A percentile compares a stretch with the other conserved stretches of the same genome.
These are phyloP conservation scores for Aureobasidium subglaciale DNA, from an alignment of 2,329 filamentous ascomycete genomes.

Conservation along the genomic window DNA sequence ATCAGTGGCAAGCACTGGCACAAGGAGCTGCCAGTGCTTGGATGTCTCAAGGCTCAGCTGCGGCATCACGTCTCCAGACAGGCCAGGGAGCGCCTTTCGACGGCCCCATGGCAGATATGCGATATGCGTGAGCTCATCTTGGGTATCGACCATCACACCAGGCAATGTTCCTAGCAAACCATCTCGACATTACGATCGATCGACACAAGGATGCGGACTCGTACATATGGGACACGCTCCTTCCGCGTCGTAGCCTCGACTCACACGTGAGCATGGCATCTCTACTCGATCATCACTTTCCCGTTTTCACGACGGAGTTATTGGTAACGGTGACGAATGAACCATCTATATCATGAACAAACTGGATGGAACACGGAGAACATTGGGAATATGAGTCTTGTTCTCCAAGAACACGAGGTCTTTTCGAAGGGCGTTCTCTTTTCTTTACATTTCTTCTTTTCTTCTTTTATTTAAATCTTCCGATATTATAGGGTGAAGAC, in stretches of 20 bases:
- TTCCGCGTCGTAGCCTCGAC: neutral
- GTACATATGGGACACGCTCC: neutral
- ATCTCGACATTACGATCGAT: neutral
- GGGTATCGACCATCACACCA: neutral
- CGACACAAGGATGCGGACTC: neutral
- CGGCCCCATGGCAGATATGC: slow-evolving; percentile 8
- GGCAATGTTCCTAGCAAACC: neutral
- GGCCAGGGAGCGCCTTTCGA: slow-evolving; percentile 8
- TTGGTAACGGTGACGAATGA: neutral
- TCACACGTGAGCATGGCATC: neutral
- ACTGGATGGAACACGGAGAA: neutral
- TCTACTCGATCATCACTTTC: neutral
- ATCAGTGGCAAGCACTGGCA: slow-evolving; percentile 26
- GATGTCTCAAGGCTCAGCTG: slow-evolving; percentile 17
- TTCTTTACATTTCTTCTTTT: neutral
- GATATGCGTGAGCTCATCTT: too few species aligned
- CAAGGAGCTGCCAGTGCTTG: slow-evolving; percentile 21
- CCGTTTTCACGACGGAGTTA: neutral
- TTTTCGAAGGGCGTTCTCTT: neutral
- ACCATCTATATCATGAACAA: slow-evolving; percentile 3
- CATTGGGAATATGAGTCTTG: neutral
- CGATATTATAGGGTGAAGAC: neutral
- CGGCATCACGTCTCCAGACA: slow-evolving; percentile 1
- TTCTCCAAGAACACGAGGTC: neutral
- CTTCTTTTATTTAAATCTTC: neutral